These are phyloP conservation scores for Fistulinella prunicolor DNA, from an alignment of 768 basidiomycete species.

Conservation along the genomic window DNA sequence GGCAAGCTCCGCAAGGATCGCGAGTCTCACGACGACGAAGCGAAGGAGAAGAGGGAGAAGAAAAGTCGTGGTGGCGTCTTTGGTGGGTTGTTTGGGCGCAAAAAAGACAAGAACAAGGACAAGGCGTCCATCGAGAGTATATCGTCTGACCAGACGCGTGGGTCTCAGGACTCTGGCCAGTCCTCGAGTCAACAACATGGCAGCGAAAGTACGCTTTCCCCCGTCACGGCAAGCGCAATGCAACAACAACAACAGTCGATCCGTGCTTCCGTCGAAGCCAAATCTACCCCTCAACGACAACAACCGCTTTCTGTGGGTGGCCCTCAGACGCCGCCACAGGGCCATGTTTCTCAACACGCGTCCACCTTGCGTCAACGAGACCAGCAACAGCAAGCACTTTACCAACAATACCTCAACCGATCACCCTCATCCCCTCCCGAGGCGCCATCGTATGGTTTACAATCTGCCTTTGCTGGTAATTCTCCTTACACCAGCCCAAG, in stretches of 20 bases:
- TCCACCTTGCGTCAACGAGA: constrained; percentile 80
- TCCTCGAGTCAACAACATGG: constrained; percentile 44
- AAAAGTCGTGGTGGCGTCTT: constrained; percentile 72
- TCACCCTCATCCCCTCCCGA: constrained; percentile 81
- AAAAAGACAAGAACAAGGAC: constrained; percentile 73
- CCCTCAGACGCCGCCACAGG: constrained; percentile 30
- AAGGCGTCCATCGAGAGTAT: constrained; percentile 52
- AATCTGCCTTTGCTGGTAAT: constrained; percentile 56
- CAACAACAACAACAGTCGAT: constrained; percentile 54
- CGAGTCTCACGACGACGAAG: constrained; percentile 43
- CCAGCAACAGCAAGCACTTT: constrained; percentile 83
- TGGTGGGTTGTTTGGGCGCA: constrained; percentile 69
- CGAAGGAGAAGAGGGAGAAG: constrained; percentile 60
- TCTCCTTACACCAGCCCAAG: constrained; percentile 41
- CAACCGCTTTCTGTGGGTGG: constrained; percentile 18
- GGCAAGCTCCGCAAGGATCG: constrained; percentile 47
- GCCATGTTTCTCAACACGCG: constrained; percentile 57
- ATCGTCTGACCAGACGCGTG: constrained; percentile 45
- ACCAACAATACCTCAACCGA: constrained; percentile 85
- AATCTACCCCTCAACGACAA: constrained; percentile 21
- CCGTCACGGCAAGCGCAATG: constrained; percentile 50
- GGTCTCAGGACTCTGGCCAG: constrained; percentile 63
- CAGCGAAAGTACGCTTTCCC: constrained; percentile 40
- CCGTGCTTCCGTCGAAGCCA: constrained; percentile 18
- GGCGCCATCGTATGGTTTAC: constrained; percentile 72